Evolutionary conservation across 305 asterid species (phyloP), one percentile per base, ranked within the genome.

Genomic region (Striga hermonthica): DNA sequence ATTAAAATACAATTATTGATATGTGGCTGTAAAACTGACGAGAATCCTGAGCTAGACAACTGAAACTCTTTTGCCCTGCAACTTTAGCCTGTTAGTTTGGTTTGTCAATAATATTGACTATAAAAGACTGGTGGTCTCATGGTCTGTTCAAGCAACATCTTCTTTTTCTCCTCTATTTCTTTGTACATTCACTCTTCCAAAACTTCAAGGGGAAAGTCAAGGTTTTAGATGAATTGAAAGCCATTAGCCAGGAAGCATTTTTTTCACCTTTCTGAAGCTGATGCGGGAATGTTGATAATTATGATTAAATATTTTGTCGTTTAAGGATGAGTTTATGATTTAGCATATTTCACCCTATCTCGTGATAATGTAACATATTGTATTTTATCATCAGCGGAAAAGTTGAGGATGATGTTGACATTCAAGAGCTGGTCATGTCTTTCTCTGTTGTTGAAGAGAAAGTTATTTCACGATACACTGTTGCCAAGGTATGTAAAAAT

Each of bases 371-470:
- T 68, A 53, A 31, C 69, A 22, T 61, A 54, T 65, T 57, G 11
- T 70, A 72, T 67, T 65, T 68, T 68, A 68, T 66, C 63, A 56
- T 65, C 82, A 93, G 99, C 77, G 91, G 68, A 50, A 82, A 85
- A 68, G 83, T 68, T 48, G 99, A 90, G 66, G 95, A 83, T 59
- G 94, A 84, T 75, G 75, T 60, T 72, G 99, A 93, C 77, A 78
- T 88, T 78, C 84, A 82, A 72, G 99, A 93, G 72, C 83, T 93
- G 79, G 75, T 93, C 40, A 63, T 69, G 76, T 88, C 96, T 31
- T 86, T 88, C 75, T 81, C 87, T 11, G 84, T 85, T 58, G 91
- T 90, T 75, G 99, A 93, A 76, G 99, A 93, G 87, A 90, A 90
- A 80, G 92, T 93, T 71, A 86, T 93, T 72, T 90, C 77, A 73